A percentile compares a stretch with the other conserved stretches of the same genome.
Conservation (phyloP, 805 yeast species). For the Yamadazyma endophytica region DNA sequence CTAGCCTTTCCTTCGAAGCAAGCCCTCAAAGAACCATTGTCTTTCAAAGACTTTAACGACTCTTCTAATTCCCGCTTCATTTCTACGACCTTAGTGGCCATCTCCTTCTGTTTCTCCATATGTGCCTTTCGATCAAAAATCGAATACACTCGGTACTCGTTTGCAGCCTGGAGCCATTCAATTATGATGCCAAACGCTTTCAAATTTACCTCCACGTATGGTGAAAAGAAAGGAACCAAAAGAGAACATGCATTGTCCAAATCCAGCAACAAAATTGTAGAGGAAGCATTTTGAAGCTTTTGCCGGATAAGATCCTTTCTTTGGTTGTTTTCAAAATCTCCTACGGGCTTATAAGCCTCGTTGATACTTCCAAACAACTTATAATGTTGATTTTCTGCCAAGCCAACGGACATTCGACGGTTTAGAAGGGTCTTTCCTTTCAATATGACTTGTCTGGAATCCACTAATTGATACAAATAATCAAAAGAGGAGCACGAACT, state of each 20-base stretch:
- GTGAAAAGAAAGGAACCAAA: slow-evolving; percentile 14
- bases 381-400: slow-evolving; percentile 12
- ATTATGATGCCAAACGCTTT: slow-evolving; percentile 13
- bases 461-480: slow-evolving; percentile 23
- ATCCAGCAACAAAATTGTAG: slow-evolving; percentile 15
- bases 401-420: slow-evolving; percentile 8
- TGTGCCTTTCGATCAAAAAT: slow-evolving; percentile 7
- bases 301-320: slow-evolving; percentile 16
- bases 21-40: slow-evolving; percentile 6
- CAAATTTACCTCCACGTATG: slow-evolving; percentile 14
- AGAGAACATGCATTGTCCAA: slow-evolving; percentile 21
- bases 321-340: slow-evolving; percentile 19
- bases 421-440: slow-evolving; percentile 14
- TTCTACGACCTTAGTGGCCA: slow-evolving; percentile 10
- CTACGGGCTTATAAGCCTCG: slow-evolving; percentile 26
- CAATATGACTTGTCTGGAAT: slow-evolving; percentile 21
- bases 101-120: slow-evolving; percentile 12
- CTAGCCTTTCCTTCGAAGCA: slow-evolving; percentile 8
- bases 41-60: slow-evolving; percentile 7
- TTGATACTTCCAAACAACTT: slow-evolving; percentile 22
- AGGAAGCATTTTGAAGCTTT: slow-evolving; percentile 13
- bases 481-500: slow-evolving; percentile 20
- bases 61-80: slow-evolving; percentile 10
- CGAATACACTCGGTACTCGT: slow-evolving; percentile 22
- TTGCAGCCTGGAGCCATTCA: slow-evolving; percentile 26